phyloP scores from a whole-genome alignment of 2,329 filamentous ascomycete genomes.

The Sclerotinia subarctica region DNA sequence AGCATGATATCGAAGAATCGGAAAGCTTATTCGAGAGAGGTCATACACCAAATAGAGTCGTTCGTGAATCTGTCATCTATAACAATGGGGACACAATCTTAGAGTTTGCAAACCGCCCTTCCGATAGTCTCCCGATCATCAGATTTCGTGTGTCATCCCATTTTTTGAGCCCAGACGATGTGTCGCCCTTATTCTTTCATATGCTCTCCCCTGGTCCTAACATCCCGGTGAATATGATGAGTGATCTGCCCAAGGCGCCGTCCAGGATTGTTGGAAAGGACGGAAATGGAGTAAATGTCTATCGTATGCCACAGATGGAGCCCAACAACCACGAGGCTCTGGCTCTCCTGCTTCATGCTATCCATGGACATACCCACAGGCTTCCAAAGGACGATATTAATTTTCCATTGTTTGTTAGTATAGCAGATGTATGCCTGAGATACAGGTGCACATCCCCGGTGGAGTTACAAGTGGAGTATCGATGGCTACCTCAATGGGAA shows the following conservation, averaged over 20 bases:
- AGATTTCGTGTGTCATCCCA: conserved; percentile 52
- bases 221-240: conserved; percentile 27
- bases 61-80: conserved; percentile 46
- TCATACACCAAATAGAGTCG: conserved; percentile 41
- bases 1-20: conserved; percentile 43
- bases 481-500: conserved; percentile 53
- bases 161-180: conserved; percentile 46
- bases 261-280: conserved; percentile 43
- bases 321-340: conserved; percentile 44
- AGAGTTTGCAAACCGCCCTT: conserved; percentile 48
- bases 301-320: conserved; percentile 53
- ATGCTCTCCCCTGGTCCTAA: conserved; percentile 42
- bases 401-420: conserved; percentile 50
- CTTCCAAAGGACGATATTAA: conserved; percentile 45
- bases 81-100: conserved; percentile 49
- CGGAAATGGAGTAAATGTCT: conserved; percentile 46
- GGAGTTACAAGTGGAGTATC: conserved; percentile 49
- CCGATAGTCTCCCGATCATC: conserved; percentile 42
- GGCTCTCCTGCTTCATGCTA: conserved; percentile 50
- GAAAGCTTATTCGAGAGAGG: conserved; percentile 45
- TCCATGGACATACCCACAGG: conserved; percentile 48
- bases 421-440: conserved; percentile 49
- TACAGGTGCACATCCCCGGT: conserved; percentile 53
- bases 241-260: conserved; percentile 35
- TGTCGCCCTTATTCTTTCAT: conserved; percentile 50